phyloP scores from a whole-genome alignment of 148 eudicot genomes.

The Vaccinium corymbosum region DNA sequence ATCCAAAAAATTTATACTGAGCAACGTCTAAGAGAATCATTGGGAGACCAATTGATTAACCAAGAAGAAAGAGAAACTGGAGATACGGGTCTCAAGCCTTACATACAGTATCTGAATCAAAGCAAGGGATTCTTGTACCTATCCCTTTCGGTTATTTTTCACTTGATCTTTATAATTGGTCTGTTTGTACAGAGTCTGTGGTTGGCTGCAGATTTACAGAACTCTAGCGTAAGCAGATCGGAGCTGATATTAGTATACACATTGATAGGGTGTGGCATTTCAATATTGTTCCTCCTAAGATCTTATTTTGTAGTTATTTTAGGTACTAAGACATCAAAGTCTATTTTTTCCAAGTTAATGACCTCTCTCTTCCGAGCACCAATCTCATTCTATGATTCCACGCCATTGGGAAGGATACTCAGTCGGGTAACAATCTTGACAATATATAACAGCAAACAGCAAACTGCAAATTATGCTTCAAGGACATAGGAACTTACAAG shows the following conservation, averaged over 20 bases:
- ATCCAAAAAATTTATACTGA: slow-evolving; percentile 14
- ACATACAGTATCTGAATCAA: slow-evolving; percentile 46
- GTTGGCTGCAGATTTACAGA: slow-evolving; percentile 45
- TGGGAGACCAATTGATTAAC: slow-evolving; percentile 48
- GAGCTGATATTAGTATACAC: slow-evolving; percentile 31
- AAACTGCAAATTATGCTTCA: neutral
- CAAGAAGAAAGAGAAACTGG: slow-evolving; percentile 65
- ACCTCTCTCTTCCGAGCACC: slow-evolving; percentile 56
- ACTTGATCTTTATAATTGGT: slow-evolving; percentile 30
- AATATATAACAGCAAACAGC: neutral
- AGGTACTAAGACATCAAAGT: slow-evolving; percentile 37
- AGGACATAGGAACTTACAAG: neutral
- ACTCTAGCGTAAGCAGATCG: slow-evolving; percentile 22
- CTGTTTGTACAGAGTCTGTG: slow-evolving; percentile 49
- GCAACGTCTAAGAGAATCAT: slow-evolving; percentile 12
- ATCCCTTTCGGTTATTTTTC: slow-evolving; percentile 32
- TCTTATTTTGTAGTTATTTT: slow-evolving; percentile 33
- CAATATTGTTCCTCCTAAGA: slow-evolving; percentile 33
- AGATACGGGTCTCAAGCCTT: slow-evolving; percentile 47
- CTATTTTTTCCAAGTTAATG: slow-evolving; percentile 43
- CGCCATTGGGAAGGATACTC: slow-evolving; percentile 61
- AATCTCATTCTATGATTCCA: slow-evolving; percentile 61
- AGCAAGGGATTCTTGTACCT: slow-evolving; percentile 44
- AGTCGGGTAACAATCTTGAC: slow-evolving; percentile 42
- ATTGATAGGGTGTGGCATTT: slow-evolving; percentile 31